Base-by-base conservation (phyloP, 352 stramenopile genomes). In the Globisporangium emineosum region DNA sequence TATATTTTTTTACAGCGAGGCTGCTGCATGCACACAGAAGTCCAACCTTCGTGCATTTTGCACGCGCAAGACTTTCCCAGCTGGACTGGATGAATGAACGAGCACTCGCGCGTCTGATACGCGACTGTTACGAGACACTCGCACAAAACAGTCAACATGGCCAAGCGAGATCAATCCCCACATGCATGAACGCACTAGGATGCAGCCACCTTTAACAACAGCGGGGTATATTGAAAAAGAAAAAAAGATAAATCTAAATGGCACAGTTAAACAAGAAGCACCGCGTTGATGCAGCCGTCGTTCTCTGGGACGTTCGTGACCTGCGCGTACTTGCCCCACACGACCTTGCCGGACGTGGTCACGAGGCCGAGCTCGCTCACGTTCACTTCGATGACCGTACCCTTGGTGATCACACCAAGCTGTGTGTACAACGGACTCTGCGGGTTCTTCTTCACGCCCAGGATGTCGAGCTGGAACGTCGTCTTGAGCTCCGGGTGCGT, bases 401-500 rank as follows among this genome's bases (percentile, higher is more conserved):
- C 98, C 90, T 99, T 99, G 32, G 98, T 99, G 75, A 99, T 98
- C 42, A 99, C 98, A 45, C 98, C 98, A 13, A 99, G 85, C 72
- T 97, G 84, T 33, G 97, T 99, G 83, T 99, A 99, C 66, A 99
- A 78, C 62, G 88, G 88, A 32, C 82, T 97, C 63, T 97, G 96
- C 35, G 98, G 98, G 83, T 99, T 99, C 86, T 99, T 99, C 89
- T 99, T 99, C 40, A 99, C 97, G 57, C 97, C 97, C 10, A 99
- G 75, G 66, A 99, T 99, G 77, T 99, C 97, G 57, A 99, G 78
- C 81, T 99, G 97, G 82, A 99, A 99, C 15, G 97, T 99, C 10
- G 98, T 98, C 81, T 99, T 98, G 50, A 99, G 88, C 83, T 99
- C 98, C n/a, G 98, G 98, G 89, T 99, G 98, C 15, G 97, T 99